These are phyloP conservation scores for Podila verticillata DNA, from an alignment of 192 early-diverging fungal species.

Conservation along the genomic window DNA sequence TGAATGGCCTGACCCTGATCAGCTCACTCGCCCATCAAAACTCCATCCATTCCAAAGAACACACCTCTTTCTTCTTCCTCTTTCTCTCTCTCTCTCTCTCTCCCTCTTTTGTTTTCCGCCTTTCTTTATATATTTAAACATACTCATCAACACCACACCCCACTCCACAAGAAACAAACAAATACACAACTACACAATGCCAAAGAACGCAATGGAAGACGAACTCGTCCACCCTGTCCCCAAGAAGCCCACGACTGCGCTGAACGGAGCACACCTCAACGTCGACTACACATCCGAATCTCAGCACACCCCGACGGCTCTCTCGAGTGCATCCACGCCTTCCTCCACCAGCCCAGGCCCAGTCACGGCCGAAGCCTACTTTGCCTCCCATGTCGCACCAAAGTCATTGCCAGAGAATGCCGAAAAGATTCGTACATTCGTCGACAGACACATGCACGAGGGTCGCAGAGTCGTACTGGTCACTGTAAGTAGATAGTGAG, in stretches of 20 bases:
- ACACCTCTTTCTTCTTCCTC: too few species aligned
- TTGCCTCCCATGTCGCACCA: constrained; percentile 75
- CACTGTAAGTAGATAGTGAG: constrained; percentile 63
- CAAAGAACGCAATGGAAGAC: neutral
- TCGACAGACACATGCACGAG: constrained; percentile 57
- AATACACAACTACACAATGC: neutral
- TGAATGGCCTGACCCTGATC: too few species aligned
- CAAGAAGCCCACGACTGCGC: constrained; percentile 3
- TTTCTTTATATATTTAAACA: neutral
- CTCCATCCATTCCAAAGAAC: too few species aligned
- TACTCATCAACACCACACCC: neutral
- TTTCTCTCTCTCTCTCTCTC: too few species aligned
- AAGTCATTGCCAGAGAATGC: constrained; percentile 68
- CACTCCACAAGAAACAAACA: too few species aligned
- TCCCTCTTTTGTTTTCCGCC: neutral
- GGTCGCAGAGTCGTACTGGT: constrained; percentile 84
- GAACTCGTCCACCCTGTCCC: constrained; percentile 27
- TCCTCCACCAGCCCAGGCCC: constrained; percentile 39
- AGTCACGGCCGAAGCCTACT: constrained; percentile 73
- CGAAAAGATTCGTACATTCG: constrained; percentile 64
- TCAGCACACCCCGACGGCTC: neutral
- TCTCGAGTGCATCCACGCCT: constrained; percentile 30
- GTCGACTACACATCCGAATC: neutral
- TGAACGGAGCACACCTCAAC: constrained; percentile 23
- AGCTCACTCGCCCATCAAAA: too few species aligned